Evolutionary conservation across 208 protist species (phyloP).

Genomic region (Angomonas deanei): DNA sequence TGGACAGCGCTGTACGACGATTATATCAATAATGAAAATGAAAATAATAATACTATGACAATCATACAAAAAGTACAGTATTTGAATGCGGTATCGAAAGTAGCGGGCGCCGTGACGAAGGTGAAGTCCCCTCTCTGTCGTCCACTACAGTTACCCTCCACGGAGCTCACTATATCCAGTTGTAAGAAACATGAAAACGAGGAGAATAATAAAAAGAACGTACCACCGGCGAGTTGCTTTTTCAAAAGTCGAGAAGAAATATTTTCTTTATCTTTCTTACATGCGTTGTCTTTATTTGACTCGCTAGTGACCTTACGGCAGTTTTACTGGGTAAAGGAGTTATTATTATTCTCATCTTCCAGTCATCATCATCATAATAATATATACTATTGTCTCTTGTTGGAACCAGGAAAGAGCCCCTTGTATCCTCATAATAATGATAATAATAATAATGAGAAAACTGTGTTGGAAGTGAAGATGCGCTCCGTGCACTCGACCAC

Average conservation of each 20-base stretch:
- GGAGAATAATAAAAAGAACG: too few species aligned
- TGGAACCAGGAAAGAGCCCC: not conserved
- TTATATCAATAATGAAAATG: too few species aligned
- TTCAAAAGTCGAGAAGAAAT: slow-evolving; percentile 29
- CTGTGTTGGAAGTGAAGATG: not conserved
- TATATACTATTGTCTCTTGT: slow-evolving; percentile 5
- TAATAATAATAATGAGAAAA: not conserved
- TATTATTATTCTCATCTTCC: too few species aligned
- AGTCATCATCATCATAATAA: too few species aligned
- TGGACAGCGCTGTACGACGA: too few species aligned
- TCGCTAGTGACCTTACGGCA: slow-evolving; percentile 53
- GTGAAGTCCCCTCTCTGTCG: not conserved
- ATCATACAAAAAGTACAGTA: too few species aligned
- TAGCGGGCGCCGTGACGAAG: not conserved
- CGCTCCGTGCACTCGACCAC: slow-evolving; percentile 25
- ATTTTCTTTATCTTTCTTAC: slow-evolving; percentile 21
- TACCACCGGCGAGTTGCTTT: slow-evolving; percentile 21
- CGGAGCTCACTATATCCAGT: not conserved
- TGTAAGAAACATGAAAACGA: too few species aligned
- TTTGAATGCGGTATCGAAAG: not conserved
- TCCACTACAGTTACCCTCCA: not conserved
- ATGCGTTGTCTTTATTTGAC: slow-evolving; percentile 42
- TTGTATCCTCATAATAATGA: not conserved
- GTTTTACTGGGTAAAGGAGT: slow-evolving; percentile 30
- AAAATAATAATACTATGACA: too few species aligned